A percentile compares a stretch with the other conserved stretches of the same genome.
phyloP scores from a whole-genome alignment of 2,329 filamentous ascomycete genomes.

The Seiridium unicorne region DNA sequence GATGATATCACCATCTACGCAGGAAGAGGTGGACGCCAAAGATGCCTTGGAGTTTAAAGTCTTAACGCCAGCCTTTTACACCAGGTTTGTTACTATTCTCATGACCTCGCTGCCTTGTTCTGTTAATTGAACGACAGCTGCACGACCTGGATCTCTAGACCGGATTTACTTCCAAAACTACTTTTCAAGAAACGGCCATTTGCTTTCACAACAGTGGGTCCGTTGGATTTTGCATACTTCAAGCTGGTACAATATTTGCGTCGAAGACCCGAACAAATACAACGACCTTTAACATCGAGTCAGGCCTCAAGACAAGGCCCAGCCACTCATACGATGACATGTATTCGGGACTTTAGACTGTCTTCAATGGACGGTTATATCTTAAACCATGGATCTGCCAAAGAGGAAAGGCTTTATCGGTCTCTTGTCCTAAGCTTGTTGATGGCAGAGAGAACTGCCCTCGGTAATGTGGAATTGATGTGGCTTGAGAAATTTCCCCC shows the following conservation, averaged over 20 bases:
- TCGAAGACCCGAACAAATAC: slow-evolving; percentile 37
- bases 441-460: slow-evolving; percentile 38
- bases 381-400: slow-evolving; percentile 28
- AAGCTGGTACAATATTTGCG: slow-evolving; percentile 43
- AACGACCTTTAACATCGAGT: slow-evolving; percentile 39
- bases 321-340: slow-evolving; percentile 21
- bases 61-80: slow-evolving; percentile 66
- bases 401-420: slow-evolving; percentile 32
- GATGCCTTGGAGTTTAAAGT: slow-evolving; percentile 54
- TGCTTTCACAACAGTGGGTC: slow-evolving; percentile 30
- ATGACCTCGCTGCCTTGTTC: slow-evolving; percentile 61
- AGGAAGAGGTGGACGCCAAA: slow-evolving; percentile 20
- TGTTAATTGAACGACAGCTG: slow-evolving; percentile 57
- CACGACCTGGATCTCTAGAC: slow-evolving; percentile 57
- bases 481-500: slow-evolving; percentile 29
- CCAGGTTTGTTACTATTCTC: slow-evolving; percentile 62
- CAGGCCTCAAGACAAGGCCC: slow-evolving; percentile 13
- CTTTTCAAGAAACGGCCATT: slow-evolving; percentile 38
- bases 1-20: slow-evolving; percentile 26
- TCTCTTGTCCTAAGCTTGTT: slow-evolving; percentile 39
- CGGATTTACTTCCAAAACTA: slow-evolving; percentile 47
- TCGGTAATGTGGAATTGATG: slow-evolving; percentile 34
- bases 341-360: slow-evolving; percentile 46
- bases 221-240: slow-evolving; percentile 40
- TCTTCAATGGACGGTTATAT: slow-evolving; percentile 52